Evolutionary conservation across 2,329 filamentous ascomycete species (phyloP).

Genomic region (Torrubiella hemipterigena): DNA sequence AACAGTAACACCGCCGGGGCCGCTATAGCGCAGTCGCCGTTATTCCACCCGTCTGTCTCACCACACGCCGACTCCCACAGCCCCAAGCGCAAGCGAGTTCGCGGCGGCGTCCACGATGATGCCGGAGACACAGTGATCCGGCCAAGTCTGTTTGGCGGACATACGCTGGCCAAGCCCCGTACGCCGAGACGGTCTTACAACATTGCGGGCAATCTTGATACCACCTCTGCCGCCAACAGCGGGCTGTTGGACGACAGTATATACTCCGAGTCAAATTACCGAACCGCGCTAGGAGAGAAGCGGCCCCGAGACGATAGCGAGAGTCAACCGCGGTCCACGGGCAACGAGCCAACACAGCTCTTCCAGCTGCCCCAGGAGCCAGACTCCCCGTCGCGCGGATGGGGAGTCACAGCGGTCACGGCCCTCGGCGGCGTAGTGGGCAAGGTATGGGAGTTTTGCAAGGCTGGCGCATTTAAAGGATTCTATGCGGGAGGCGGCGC

Average conservation of each 20-base stretch:
- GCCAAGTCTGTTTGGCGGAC: constrained; percentile 10
- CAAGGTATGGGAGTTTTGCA: constrained; percentile 80
- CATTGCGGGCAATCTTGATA: constrained; percentile 41
- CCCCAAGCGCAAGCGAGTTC: constrained; percentile 34
- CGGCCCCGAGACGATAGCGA: constrained; percentile 24
- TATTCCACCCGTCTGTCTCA: neutral
- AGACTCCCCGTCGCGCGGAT: constrained; percentile 24
- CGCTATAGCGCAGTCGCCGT: neutral
- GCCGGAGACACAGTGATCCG: constrained; percentile 1
- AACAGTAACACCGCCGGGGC: constrained; percentile 13
- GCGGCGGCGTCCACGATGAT: constrained; percentile 13
- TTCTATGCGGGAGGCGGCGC: constrained; percentile 78
- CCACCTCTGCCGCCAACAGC: constrained; percentile 24
- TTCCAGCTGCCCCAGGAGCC: constrained; percentile 18
- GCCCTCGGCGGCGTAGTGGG: constrained; percentile 58
- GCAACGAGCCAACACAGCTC: constrained; percentile 17
- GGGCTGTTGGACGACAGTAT: constrained; percentile 37
- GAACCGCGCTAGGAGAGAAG: constrained; percentile 38
- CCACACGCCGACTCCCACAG: constrained; percentile 2
- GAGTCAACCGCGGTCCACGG: constrained; percentile 16
- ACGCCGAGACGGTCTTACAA: constrained; percentile 25
- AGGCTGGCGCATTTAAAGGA: constrained; percentile 58
- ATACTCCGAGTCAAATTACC: constrained; percentile 45
- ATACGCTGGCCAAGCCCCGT: constrained; percentile 8
- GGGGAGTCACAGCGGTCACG: constrained; percentile 47